These are phyloP conservation scores for Cordyceps militaris DNA, from an alignment of 2,329 filamentous ascomycete genomes.

Conservation along the genomic window DNA sequence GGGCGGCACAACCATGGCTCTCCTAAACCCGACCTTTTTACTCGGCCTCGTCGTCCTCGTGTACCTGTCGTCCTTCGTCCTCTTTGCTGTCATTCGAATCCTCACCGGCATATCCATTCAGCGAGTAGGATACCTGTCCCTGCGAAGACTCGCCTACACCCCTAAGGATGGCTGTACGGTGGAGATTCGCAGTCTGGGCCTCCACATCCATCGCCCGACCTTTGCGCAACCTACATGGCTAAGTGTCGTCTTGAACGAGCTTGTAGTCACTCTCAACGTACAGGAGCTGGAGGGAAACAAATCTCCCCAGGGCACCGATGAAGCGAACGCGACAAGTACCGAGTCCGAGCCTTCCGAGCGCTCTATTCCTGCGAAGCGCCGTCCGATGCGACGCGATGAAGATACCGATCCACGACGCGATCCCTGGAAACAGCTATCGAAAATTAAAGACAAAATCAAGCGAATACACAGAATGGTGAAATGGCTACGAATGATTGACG, in stretches of 20 bases:
- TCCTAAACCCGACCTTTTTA: slow-evolving; percentile 71
- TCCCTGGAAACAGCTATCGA: slow-evolving; percentile 74
- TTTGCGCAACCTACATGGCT: slow-evolving; percentile 97
- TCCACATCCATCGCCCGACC: slow-evolving; percentile 85
- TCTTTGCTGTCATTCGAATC: slow-evolving; percentile 89
- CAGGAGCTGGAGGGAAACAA: slow-evolving; percentile 53
- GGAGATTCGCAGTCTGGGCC: slow-evolving; percentile 79
- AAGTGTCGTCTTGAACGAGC: slow-evolving; percentile 79
- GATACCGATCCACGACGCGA: slow-evolving; percentile 33
- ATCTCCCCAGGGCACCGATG: slow-evolving; percentile 20
- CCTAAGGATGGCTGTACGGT: slow-evolving; percentile 83
- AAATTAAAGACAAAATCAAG: slow-evolving; percentile 79
- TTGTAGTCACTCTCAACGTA: slow-evolving; percentile 77
- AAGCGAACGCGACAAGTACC: slow-evolving; percentile 19
- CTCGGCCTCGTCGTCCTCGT: slow-evolving; percentile 77
- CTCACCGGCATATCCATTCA: slow-evolving; percentile 93
- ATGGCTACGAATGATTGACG: slow-evolving; percentile 83
- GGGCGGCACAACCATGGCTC: slow-evolving; percentile 43
- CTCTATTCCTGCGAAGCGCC: slow-evolving; percentile 11
- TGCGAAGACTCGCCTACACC: slow-evolving; percentile 84
- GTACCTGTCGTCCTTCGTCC: slow-evolving; percentile 85
- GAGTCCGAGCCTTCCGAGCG: slow-evolving; percentile 11
- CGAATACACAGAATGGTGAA: slow-evolving; percentile 76
- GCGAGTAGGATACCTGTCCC: slow-evolving; percentile 83
- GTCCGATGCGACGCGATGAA: slow-evolving; percentile 19